Conservation (phyloP, 129 eudicot genomes). For the Kitagawia praeruptora region DNA sequence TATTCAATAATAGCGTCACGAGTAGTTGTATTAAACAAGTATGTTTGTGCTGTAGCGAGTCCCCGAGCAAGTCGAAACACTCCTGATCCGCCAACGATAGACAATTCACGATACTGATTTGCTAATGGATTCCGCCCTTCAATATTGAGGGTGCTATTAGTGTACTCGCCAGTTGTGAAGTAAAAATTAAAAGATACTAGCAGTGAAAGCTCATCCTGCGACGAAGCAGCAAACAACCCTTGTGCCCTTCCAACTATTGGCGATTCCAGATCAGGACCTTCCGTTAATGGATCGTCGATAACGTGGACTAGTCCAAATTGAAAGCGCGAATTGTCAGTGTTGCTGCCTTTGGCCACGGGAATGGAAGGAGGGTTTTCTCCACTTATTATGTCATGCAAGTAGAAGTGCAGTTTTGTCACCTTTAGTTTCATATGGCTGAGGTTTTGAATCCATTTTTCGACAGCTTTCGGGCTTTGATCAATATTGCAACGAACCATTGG, state of each 20-base stretch:
- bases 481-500: too few species aligned
- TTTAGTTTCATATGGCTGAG: slow-evolving; percentile 24
- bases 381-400: slow-evolving; percentile 25
- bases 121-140: not conserved
- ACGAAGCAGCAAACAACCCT: slow-evolving; percentile 29
- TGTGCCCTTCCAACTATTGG: slow-evolving; percentile 32
- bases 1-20: not conserved
- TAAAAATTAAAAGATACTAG: not conserved
- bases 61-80: not conserved
- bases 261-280: slow-evolving; percentile 28
- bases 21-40: too few species aligned
- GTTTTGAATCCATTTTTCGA: slow-evolving; percentile 34
- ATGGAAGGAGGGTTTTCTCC: slow-evolving; percentile 14
- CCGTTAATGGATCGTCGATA: slow-evolving; percentile 39
- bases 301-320: slow-evolving; percentile 30
- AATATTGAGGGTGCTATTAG: not conserved
- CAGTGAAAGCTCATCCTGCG: not conserved
- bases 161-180: not conserved
- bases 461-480: slow-evolving; percentile 20
- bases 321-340: slow-evolving; percentile 16
- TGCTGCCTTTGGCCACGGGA: slow-evolving; percentile 28
- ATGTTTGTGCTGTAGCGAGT: not conserved
- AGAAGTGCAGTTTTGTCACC: not conserved
- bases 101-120: too few species aligned
- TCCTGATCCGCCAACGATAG: not conserved